Percentiles rank a stretch among this genome's conserved stretches.
These are phyloP conservation scores for Alloteropsis angusta DNA, from an alignment of 202 grass and related monocot species.

Conservation along the genomic window DNA sequence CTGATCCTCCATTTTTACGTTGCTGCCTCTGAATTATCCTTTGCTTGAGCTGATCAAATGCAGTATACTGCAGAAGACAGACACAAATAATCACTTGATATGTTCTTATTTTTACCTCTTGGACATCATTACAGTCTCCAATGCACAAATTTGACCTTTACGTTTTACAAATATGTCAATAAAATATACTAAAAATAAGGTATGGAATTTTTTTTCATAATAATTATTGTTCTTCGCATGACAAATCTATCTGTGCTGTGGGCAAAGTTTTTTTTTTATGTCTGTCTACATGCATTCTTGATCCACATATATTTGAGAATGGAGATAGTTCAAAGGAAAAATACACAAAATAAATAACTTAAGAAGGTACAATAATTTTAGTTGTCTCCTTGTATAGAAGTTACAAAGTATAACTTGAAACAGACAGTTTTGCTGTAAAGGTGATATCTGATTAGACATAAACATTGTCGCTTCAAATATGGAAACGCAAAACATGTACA, in stretches of 20 bases:
- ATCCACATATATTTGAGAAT: not conserved
- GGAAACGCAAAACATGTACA: not conserved
- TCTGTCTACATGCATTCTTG: not conserved
- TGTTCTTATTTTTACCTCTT: not conserved
- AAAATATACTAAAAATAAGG: not conserved
- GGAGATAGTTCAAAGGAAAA: not conserved
- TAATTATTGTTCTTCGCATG: not conserved
- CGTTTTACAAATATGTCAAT: not conserved
- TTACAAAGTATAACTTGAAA: not conserved
- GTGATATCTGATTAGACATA: not conserved
- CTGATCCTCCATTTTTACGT: slow-evolving; percentile 24
- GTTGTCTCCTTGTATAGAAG: not conserved
- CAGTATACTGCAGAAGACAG: slow-evolving; percentile 68
- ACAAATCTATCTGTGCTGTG: not conserved
- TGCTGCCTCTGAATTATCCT: slow-evolving; percentile 46
- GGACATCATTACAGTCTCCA: not conserved
- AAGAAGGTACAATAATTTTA: not conserved
- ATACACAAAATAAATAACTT: not conserved
- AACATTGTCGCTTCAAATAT: not conserved
- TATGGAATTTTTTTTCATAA: not conserved
- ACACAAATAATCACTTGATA: not conserved
- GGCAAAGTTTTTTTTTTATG: not conserved
- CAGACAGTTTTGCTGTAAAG: not conserved
- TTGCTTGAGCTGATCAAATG: slow-evolving; percentile 92
- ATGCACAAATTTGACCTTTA: not conserved